A percentile compares a stretch with the other conserved stretches of the same genome.
Evolutionary conservation across 108 stramenopile species (phyloP).

Genomic region (Cylindrotheca fusiformis): DNA sequence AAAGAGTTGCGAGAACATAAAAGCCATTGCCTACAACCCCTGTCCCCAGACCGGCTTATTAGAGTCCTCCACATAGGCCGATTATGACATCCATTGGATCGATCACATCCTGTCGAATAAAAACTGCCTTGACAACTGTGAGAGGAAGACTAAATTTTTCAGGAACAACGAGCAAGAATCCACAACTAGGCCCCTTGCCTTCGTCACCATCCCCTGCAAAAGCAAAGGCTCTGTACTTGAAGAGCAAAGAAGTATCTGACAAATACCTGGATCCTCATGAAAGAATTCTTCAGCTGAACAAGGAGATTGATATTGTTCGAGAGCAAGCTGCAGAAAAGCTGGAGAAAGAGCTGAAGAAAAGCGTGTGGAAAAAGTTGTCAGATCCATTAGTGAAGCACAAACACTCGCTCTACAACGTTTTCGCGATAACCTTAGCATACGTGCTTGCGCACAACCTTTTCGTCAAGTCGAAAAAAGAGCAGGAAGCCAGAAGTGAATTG

Average conservation of each 20-base stretch:
- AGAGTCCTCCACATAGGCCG: too few species aligned
- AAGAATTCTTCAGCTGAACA: slow-evolving; percentile 20
- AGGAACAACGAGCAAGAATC: neutral
- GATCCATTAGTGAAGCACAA: slow-evolving; percentile 20
- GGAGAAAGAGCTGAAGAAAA: slow-evolving; percentile 16
- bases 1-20: too few species aligned
- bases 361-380: slow-evolving; percentile 12
- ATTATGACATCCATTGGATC: too few species aligned
- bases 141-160: too few species aligned
- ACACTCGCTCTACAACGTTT: slow-evolving; percentile 31
- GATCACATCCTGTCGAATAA: too few species aligned
- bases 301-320: slow-evolving; percentile 27
- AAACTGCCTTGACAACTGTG: too few species aligned
- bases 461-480: slow-evolving; percentile 8
- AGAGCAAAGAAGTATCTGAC: slow-evolving; percentile 13
- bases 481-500: slow-evolving; percentile 7
- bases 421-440: slow-evolving; percentile 24
- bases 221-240: slow-evolving; percentile 32
- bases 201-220: slow-evolving; percentile 13
- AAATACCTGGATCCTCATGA: slow-evolving; percentile 19
- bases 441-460: slow-evolving; percentile 29
- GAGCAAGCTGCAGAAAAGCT: slow-evolving; percentile 15
- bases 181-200: neutral
- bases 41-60: too few species aligned
- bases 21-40: too few species aligned